phyloP scores from a whole-genome alignment of 1,139 yeast species.

The Suhomyces choctaworum region DNA sequence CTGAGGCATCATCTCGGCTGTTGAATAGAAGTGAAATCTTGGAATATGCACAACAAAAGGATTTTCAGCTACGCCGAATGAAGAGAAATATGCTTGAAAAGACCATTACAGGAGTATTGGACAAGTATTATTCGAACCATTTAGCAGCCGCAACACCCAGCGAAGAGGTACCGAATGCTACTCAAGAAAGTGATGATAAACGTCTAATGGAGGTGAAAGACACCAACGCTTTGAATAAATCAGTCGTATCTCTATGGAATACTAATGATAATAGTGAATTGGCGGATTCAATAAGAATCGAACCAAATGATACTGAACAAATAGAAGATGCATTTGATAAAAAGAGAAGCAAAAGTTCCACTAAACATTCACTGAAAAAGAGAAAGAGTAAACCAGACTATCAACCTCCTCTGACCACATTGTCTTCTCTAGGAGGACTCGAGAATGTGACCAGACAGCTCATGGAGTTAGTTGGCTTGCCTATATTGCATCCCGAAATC shows the following conservation, averaged over 20 bases:
- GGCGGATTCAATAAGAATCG: conserved; percentile 9
- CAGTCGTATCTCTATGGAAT: conserved; percentile 74
- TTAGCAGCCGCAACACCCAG: conserved; percentile 9
- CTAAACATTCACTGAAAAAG: conserved; percentile 30
- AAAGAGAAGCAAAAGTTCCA: conserved; percentile 33
- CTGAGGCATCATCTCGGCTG: conserved; percentile 65
- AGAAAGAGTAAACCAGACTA: conserved; percentile 55
- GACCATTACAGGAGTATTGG: conserved; percentile 55
- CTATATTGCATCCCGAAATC: conserved; percentile 90
- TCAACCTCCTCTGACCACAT: conserved; percentile 65
- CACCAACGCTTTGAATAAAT: conserved; percentile 68
- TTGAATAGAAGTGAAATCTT: conserved; percentile 51
- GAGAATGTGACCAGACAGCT: conserved; percentile 79
- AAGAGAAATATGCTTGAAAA: conserved; percentile 59
- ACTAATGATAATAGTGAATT: conserved; percentile 13
- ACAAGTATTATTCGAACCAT: conserved; percentile 36
- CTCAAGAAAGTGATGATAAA: conserved; percentile 29
- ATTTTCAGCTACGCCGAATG: conserved; percentile 63
- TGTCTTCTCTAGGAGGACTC: conserved; percentile 86
- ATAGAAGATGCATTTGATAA: conserved; percentile 19
- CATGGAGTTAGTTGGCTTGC: conserved; percentile 88
- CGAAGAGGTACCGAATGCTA: conserved; percentile 30
- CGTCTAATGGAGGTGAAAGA: conserved; percentile 63
- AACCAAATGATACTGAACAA: conserved; percentile 10
- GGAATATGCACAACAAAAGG: conserved; percentile 58